Conservation (phyloP, 306 rosid species). For the Begonia masoniana region DNA sequence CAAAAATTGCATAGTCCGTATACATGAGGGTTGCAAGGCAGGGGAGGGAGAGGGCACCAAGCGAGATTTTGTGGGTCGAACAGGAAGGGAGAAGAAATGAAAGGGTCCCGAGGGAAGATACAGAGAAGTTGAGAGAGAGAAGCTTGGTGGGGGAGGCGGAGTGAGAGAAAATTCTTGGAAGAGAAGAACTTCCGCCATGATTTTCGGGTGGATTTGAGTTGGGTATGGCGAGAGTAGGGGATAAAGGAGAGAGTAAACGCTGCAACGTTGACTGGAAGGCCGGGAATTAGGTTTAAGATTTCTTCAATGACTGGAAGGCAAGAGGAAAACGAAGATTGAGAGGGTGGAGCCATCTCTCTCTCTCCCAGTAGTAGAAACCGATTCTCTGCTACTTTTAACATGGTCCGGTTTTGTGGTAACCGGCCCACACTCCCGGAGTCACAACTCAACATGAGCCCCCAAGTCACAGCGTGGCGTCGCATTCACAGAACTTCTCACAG, state of each 20-base stretch:
- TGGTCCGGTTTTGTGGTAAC: too few species aligned
- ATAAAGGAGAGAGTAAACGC: slow-evolving; percentile 36
- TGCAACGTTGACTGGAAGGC: slow-evolving; percentile 63
- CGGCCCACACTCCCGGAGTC: too few species aligned
- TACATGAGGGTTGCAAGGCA: slow-evolving; percentile 62
- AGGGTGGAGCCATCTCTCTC: slow-evolving; percentile 6
- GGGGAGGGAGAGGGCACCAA: slow-evolving; percentile 67
- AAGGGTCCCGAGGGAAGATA: slow-evolving; percentile 71
- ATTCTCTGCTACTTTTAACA: background rate
- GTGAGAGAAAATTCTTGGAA: slow-evolving; percentile 29
- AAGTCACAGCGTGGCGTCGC: too few species aligned
- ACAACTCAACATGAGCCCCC: too few species aligned
- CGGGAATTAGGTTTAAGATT: slow-evolving; percentile 37
- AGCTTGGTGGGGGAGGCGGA: slow-evolving; percentile 24
- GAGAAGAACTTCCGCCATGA: slow-evolving; percentile 58
- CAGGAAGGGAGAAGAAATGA: slow-evolving; percentile 43
- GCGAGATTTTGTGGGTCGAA: slow-evolving; percentile 55
- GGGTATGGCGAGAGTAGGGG: slow-evolving; percentile 48
- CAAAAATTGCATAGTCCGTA: slow-evolving; percentile 81
- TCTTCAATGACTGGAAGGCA: slow-evolving; percentile 1
- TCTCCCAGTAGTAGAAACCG: background rate
- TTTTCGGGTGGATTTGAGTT: slow-evolving; percentile 50
- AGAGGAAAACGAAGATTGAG: slow-evolving; percentile 3
- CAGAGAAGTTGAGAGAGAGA: slow-evolving; percentile 44
- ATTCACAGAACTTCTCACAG: too few species aligned